Base-by-base conservation (phyloP, 2,329 filamentous ascomycete species). In the Aspergillus fructus region DNA sequence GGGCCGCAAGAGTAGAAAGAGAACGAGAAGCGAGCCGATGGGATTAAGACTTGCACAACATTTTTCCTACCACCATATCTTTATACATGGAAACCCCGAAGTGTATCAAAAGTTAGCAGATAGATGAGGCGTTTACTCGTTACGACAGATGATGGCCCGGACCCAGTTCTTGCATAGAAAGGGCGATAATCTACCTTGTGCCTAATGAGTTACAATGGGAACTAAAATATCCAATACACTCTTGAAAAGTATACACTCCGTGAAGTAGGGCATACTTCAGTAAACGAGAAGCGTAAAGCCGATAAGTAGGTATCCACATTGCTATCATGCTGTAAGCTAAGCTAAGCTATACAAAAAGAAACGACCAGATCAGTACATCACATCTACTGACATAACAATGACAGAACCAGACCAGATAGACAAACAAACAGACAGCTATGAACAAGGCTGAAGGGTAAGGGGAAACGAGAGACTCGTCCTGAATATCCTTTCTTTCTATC, bases 21-120 rank as follows among this genome's bases (percentile, higher is more conserved):
- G 76, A 79, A 60, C 66, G 75, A 37, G 74, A 76, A 60, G 71
- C 71, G 2, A 65, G 64, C 43, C 62, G 72, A 21, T 74, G 72
- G 72, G 53, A 56, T 24, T 64, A n/a, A 33, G 24, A 12, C 3
- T 46, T 30, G 9, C 23, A 30, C 23, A 5, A 13, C 4, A 23
- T 30, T 27, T 24, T 4, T 15, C 13, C 24, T 9, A 27, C 43
- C 8, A 7, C 11, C 11, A 30, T 27, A n/a, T 30, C 8, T 15
- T n/a, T 46, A 15, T 12, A 5, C 11, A 3, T 23, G 34, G 34
- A 41, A 41, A 23, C 9, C 27, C 27, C 17, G 6, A 12, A 13
- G 15, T 21, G 41, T 43, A 13, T 13, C 37, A 40, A 41, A 50
- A 50, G 21, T 50, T 39, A 49, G 47, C 47, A 17, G 40, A 50